These are phyloP conservation scores for Entomortierella beljakovae DNA, from an alignment of 192 early-diverging fungal species.

Conservation along the genomic window DNA sequence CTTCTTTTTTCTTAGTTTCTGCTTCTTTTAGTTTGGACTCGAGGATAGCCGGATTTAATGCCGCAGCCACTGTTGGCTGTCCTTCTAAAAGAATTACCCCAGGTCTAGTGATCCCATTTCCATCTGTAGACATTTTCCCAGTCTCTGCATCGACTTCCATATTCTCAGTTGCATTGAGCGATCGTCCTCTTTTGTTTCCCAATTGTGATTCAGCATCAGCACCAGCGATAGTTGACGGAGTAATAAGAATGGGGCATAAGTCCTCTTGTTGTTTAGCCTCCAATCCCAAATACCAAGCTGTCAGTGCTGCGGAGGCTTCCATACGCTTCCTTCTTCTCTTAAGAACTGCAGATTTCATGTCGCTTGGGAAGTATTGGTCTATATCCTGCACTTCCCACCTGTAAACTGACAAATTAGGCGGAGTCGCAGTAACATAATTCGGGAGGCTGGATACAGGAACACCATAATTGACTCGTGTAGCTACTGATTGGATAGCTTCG, in stretches of 20 bases:
- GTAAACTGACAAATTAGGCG: slow-evolving; percentile 55
- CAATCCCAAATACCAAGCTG: slow-evolving; percentile 45
- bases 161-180: not conserved
- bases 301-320: slow-evolving; percentile 50
- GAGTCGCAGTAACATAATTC: slow-evolving; percentile 6
- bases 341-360: slow-evolving; percentile 51
- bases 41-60: slow-evolving; percentile 30
- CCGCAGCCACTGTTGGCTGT: slow-evolving; percentile 30
- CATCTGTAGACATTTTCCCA: not conserved
- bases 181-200: slow-evolving; percentile 2
- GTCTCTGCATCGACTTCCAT: slow-evolving; percentile 36
- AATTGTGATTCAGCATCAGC: not conserved
- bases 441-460: slow-evolving; percentile 30
- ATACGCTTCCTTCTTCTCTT: slow-evolving; percentile 52
- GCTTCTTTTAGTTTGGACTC: slow-evolving; percentile 37
- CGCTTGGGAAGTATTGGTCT: slow-evolving; percentile 51
- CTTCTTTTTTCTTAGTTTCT: slow-evolving; percentile 54
- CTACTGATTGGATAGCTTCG: slow-evolving; percentile 40
- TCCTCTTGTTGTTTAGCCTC: slow-evolving; percentile 39
- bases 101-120: not conserved
- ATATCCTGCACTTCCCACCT: slow-evolving; percentile 68
- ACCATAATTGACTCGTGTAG: slow-evolving; percentile 47
- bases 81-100: slow-evolving; percentile 16
- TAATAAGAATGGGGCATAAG: slow-evolving; percentile 26
- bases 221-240: not conserved